These are phyloP conservation scores for Colletotrichum musae DNA, from an alignment of 2,329 filamentous ascomycete species.

Conservation along the genomic window DNA sequence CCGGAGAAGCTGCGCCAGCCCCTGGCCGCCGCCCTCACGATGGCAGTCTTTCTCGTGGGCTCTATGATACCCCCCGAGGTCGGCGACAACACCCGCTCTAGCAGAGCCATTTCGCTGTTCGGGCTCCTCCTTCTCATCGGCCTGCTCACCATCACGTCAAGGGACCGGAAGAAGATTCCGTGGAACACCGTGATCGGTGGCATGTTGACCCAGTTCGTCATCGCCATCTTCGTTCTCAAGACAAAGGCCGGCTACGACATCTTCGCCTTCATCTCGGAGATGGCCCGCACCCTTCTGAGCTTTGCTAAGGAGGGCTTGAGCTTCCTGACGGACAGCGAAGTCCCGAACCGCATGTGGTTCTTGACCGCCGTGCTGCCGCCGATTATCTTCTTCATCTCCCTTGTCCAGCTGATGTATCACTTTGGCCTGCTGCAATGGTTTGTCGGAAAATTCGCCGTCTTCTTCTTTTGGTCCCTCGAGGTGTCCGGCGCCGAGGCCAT, in stretches of 20 bases:
- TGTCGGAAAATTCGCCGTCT: conserved; percentile 78
- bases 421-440: conserved; percentile 80
- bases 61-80: conserved; percentile 36
- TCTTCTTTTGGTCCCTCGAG: conserved; percentile 83
- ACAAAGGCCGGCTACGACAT: conserved; percentile 67
- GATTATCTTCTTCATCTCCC: conserved; percentile 84
- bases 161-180: conserved; percentile 36
- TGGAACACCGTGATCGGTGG: conserved; percentile 39
- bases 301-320: conserved; percentile 75
- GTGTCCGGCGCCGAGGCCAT: conserved; percentile 83
- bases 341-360: conserved; percentile 68
- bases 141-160: conserved; percentile 29
- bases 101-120: conserved; percentile 33
- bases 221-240: conserved; percentile 35
- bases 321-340: conserved; percentile 71
- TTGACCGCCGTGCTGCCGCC: conserved; percentile 76
- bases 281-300: conserved; percentile 74
- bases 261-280: conserved; percentile 78
- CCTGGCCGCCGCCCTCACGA: conserved; percentile 26
- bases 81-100: conserved; percentile 33
- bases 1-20: conserved; percentile 34
- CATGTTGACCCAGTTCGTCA: conserved; percentile 36
- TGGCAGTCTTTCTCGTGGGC: conserved; percentile 30
- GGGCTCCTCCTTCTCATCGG: conserved; percentile 33
- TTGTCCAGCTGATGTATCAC: conserved; percentile 81